phyloP scores from a whole-genome alignment of 495 filamentous ascomycete genomes.

The Aspergillus kassunensis region DNA sequence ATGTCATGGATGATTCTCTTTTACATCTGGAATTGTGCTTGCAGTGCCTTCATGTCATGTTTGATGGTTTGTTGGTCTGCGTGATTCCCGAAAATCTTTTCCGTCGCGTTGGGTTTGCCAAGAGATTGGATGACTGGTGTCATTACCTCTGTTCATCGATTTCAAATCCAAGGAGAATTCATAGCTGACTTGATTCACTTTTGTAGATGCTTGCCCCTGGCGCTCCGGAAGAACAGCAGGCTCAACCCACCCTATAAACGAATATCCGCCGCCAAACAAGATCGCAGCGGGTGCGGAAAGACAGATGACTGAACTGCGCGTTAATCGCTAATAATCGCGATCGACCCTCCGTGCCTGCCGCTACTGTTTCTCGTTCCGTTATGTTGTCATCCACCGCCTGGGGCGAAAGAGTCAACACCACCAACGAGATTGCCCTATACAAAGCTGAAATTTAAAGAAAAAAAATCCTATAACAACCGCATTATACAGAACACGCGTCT shows the following conservation, averaged over 20 bases:
- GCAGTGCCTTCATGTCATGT: background rate
- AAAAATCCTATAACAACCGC: background rate
- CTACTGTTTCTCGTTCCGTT: constrained; percentile 1
- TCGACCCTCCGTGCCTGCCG: constrained; percentile 9
- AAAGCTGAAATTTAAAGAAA: background rate
- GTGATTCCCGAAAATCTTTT: constrained; percentile 4
- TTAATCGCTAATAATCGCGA: constrained; percentile 4
- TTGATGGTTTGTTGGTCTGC: background rate
- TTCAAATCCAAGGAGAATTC: background rate
- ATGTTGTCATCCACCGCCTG: constrained; percentile 9
- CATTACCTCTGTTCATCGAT: background rate
- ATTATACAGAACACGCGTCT: constrained; percentile 3
- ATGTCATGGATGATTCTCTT: constrained; percentile 24
- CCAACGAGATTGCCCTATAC: background rate
- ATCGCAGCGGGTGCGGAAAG: constrained; percentile 15
- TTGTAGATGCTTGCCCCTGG: constrained; percentile 48
- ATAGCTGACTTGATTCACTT: constrained; percentile 13
- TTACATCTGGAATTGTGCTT: background rate
- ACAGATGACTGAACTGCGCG: constrained; percentile 6
- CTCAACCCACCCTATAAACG: constrained; percentile 43
- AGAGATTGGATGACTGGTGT: constrained; percentile 2
- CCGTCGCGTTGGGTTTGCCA: constrained; percentile 9
- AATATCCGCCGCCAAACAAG: constrained; percentile 22
- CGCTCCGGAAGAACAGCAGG: constrained; percentile 30
- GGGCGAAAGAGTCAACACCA: constrained; percentile 4